Conservation (phyloP, 177 flowering plant species). For the Telopea speciosissima region DNA sequence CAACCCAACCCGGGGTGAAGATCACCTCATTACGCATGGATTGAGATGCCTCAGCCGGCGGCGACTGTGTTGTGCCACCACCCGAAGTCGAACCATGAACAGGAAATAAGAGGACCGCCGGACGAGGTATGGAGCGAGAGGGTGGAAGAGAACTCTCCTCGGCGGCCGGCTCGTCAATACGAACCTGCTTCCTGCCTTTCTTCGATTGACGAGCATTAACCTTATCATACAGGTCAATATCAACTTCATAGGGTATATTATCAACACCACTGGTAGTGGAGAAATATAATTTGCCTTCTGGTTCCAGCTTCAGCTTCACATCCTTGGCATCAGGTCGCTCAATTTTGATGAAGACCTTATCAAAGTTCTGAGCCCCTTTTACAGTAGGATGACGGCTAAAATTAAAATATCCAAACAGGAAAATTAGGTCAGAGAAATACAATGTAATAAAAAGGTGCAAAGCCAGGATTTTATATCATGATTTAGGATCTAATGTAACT, state of each 20-base stretch:
- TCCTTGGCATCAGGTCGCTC: slow-evolving; percentile 54
- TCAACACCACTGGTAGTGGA: slow-evolving; percentile 43
- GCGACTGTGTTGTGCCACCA: slow-evolving; percentile 75
- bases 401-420: neutral
- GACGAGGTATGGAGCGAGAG: no score
- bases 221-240: slow-evolving; percentile 41
- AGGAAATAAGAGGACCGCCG: no score
- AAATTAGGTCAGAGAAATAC: neutral
- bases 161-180: slow-evolving; percentile 1
- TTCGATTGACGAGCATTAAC: slow-evolving; percentile 20
- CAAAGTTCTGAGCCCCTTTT: slow-evolving; percentile 55
- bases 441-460: neutral
- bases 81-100: no score
- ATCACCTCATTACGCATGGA: no score
- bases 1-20: no score
- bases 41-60: no score
- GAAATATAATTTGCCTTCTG: slow-evolving; percentile 49
- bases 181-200: neutral
- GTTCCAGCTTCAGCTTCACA: slow-evolving; percentile 52
- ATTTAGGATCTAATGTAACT: no score
- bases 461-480: no score
- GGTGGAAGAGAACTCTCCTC: no score
- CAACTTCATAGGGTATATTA: slow-evolving; percentile 37
- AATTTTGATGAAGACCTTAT: slow-evolving; percentile 38
- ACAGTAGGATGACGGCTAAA: slow-evolving; percentile 46